Evolutionary conservation across 1,139 yeast genomes (phyloP).

Genomic region (Groenewaldozyma sp.): DNA sequence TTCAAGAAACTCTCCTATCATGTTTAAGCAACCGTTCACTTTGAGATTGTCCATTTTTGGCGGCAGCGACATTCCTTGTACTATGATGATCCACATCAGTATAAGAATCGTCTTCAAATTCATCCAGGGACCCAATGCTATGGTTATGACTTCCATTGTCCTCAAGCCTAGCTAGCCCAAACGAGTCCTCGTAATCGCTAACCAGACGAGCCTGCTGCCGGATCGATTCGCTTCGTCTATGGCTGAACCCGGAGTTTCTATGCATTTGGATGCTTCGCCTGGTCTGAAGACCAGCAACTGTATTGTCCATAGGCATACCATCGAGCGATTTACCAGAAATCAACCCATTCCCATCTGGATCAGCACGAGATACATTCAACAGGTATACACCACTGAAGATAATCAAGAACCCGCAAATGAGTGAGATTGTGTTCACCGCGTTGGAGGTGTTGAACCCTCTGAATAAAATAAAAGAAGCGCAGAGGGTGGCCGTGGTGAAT

Average conservation of each 20-base stretch:
- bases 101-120: background rate
- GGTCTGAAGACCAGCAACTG: conserved; percentile 74
- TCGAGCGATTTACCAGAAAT: conserved; percentile 50
- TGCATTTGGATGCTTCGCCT: conserved; percentile 42
- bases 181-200: conserved; percentile 30
- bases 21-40: background rate
- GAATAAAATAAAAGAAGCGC: conserved; percentile 79
- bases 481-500: conserved; percentile 79
- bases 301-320: conserved; percentile 78
- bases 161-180: conserved; percentile 28
- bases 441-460: conserved; percentile 81
- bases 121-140: too few species aligned
- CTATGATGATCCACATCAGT: too few species aligned
- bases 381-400: conserved; percentile 83
- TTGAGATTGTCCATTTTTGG: background rate
- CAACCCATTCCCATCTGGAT: conserved; percentile 40
- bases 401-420: conserved; percentile 76
- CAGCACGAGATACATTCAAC: conserved; percentile 68
- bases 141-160: too few species aligned
- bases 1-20: conserved; percentile 1
- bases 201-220: conserved; percentile 25
- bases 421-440: conserved; percentile 73
- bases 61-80: too few species aligned
- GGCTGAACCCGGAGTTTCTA: conserved; percentile 29
- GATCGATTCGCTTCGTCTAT: conserved; percentile 25